Base-by-base conservation (phyloP, 2,329 filamentous ascomycete genomes). In the Xylariales sp. region DNA sequence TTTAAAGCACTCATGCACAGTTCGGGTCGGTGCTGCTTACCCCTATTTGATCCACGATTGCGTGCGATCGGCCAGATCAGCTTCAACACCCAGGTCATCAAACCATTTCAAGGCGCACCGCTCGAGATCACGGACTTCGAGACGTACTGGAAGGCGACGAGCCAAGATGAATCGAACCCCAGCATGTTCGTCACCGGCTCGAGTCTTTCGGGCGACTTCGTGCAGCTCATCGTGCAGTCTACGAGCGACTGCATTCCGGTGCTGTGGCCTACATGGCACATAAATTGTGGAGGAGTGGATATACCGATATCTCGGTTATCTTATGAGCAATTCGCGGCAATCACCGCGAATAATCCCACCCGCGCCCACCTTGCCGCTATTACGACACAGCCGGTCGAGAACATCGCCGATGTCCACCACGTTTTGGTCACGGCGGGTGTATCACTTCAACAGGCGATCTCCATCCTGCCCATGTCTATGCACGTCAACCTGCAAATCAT, bases 111-210 rank as follows among this genome's bases (percentile, higher is more conserved):
- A 45, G 91, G 93, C 6, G 85, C 89, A 43, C 89, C 93, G 4
- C 70, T 98, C 16, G 93, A 98, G 61, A 96, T 98, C 43, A 95
- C 93, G 1, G 90, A 97, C 55, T 98, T 97, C 52, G 93, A 95
- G 46, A 97, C 93, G 0, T 98, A 98, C 62, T 98, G 93, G 93
- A 98, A 97, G 63, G 91, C 91, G 1, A 98, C 93, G 1, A 95
- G 89, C 54, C 89, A 95, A 51, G 76, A 93, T 33, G 88, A 95
- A 57, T 82, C 87, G 35, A 86, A 89, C 32, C 84, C 85, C 17
- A 93, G 78, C 55, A 87, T 88, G 17, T 79, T 97, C 17, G 88
- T 98, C 14, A 97, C 91, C 0, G 93, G 91, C 1, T 97, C 91
- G 8, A 97, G 91, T 64, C 64, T 98, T 39, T 94, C 88, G 3